phyloP scores from a whole-genome alignment of 306 rosid genomes.

The Senna tora region DNA sequence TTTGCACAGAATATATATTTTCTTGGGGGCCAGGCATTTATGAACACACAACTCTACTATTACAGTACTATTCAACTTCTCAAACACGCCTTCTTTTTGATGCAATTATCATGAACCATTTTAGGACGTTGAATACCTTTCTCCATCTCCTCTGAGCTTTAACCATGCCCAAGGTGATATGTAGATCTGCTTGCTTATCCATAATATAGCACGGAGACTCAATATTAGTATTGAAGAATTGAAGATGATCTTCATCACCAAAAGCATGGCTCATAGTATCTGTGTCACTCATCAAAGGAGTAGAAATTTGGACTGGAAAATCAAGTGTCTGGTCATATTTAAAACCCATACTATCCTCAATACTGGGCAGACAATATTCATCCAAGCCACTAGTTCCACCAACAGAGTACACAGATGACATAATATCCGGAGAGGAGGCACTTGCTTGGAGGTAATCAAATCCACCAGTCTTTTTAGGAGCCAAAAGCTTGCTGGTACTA shows the following conservation, averaged over 20 bases:
- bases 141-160: slow-evolving; percentile 88
- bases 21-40: slow-evolving; percentile 44
- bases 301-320: slow-evolving; percentile 64
- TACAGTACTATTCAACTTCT: slow-evolving; percentile 37
- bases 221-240: slow-evolving; percentile 58
- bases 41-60: slow-evolving; percentile 24
- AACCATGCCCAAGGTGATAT: slow-evolving; percentile 39
- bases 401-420: slow-evolving; percentile 73
- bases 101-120: slow-evolving; percentile 63
- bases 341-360: slow-evolving; percentile 56
- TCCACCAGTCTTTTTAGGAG: slow-evolving; percentile 60
- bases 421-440: slow-evolving; percentile 73
- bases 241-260: slow-evolving; percentile 63
- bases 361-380: slow-evolving; percentile 61
- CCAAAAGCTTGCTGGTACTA: slow-evolving; percentile 62
- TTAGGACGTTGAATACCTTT: slow-evolving; percentile 69
- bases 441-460: slow-evolving; percentile 59
- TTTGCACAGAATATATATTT: neutral
- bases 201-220: slow-evolving; percentile 46
- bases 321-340: slow-evolving; percentile 60
- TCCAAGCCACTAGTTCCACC: slow-evolving; percentile 67
- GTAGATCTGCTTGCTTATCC: slow-evolving; percentile 51
- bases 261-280: slow-evolving; percentile 65
- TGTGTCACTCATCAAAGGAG: slow-evolving; percentile 64
- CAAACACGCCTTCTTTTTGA: slow-evolving; percentile 8